These are phyloP conservation scores for Yamadazyma triangularis DNA, from an alignment of 1,139 yeast species.

Conservation along the genomic window DNA sequence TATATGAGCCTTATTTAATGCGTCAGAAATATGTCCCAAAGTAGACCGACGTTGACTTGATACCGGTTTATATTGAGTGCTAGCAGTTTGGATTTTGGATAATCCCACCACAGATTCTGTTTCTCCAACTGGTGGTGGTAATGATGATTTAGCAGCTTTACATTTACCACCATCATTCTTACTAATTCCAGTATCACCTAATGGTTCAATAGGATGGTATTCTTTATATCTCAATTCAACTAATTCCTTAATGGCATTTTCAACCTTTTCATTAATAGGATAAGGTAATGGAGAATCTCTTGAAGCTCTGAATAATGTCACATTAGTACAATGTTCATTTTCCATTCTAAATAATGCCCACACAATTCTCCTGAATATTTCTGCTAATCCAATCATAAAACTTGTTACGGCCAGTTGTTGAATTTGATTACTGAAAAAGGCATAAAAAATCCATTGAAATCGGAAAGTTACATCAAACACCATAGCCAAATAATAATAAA, in stretches of 20 bases:
- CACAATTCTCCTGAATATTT: slow-evolving; percentile 71
- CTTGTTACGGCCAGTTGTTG: slow-evolving; percentile 92
- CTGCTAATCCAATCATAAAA: slow-evolving; percentile 78
- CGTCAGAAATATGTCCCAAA: slow-evolving; percentile 47
- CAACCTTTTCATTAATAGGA: slow-evolving; percentile 37
- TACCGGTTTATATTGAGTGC: slow-evolving; percentile 4
- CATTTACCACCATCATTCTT: background rate
- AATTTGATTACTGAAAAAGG: slow-evolving; percentile 62
- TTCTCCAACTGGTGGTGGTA: slow-evolving; percentile 1
- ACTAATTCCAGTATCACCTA: no score
- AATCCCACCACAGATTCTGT: slow-evolving; percentile 1
- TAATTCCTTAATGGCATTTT: slow-evolving; percentile 36
- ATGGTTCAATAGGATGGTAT: background rate
- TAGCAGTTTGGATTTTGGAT: slow-evolving; percentile 1
- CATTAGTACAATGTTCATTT: slow-evolving; percentile 92
- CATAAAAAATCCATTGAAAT: slow-evolving; percentile 89
- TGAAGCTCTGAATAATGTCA: slow-evolving; percentile 76
- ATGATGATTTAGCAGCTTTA: background rate
- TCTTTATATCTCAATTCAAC: slow-evolving; percentile 14
- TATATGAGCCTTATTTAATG: slow-evolving; percentile 75
- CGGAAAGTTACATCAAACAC: slow-evolving; percentile 67
- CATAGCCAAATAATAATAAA: slow-evolving; percentile 71
- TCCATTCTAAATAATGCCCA: slow-evolving; percentile 95
- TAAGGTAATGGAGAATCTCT: slow-evolving; percentile 86
- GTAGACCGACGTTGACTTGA: slow-evolving; percentile 29